phyloP scores from a whole-genome alignment of 2,329 filamentous ascomycete genomes.

The Botryotinia narcissicola region DNA sequence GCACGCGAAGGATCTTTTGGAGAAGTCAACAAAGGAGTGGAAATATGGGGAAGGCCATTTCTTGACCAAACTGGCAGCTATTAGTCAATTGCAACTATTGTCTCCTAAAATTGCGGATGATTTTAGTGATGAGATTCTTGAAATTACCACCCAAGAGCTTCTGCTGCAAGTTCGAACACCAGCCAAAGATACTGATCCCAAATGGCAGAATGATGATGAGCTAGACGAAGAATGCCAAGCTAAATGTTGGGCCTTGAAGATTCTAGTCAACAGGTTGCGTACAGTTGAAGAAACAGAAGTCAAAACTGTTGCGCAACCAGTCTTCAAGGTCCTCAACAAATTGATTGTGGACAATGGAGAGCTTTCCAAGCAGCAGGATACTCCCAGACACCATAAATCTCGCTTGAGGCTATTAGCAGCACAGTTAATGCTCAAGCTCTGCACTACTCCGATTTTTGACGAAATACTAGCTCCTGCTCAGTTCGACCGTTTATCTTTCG shows the following conservation, averaged over 20 bases:
- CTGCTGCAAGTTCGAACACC: constrained; percentile 67
- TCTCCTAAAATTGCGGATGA: constrained; percentile 71
- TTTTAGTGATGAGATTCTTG: constrained; percentile 71
- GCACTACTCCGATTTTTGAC: constrained; percentile 72
- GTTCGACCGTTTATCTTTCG: constrained; percentile 78
- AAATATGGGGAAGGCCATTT: constrained; percentile 71
- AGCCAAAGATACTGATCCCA: constrained; percentile 54
- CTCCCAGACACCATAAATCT: constrained; percentile 73
- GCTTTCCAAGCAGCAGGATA: constrained; percentile 70
- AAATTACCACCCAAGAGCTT: constrained; percentile 73
- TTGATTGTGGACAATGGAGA: constrained; percentile 76
- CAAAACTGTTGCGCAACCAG: constrained; percentile 60
- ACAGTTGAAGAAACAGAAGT: constrained; percentile 51
- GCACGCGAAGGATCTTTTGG: constrained; percentile 78
- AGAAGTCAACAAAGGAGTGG: constrained; percentile 72
- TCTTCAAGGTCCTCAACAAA: constrained; percentile 77
- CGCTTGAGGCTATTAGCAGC: constrained; percentile 81
- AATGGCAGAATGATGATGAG: constrained; percentile 66
- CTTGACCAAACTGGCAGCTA: constrained; percentile 68
- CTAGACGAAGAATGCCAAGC: constrained; percentile 79
- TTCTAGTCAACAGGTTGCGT: constrained; percentile 81
- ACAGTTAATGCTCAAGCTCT: constrained; percentile 79
- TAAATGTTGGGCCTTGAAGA: constrained; percentile 80
- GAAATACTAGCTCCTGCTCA: constrained; percentile 66
- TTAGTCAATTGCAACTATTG: constrained; percentile 74